A percentile compares a stretch with the other conserved stretches of the same genome.
Conservation (phyloP, 176 grass and related monocot species). For the barley (Hordeum vulgare) region MorexV3_pseudomolecules_assembly NC_058520.1:593075386-593075885, state of each 20-base stretch:
- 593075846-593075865: not conserved
- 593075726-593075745: not conserved
- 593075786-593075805: not conserved
- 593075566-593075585: not conserved
- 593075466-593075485: too few species aligned
- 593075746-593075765: not conserved
- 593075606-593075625: not conserved
- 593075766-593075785: not conserved
- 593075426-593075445: too few species aligned
- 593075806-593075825: too few species aligned
- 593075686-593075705: not conserved
- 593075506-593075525: too few species aligned
- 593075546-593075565: not conserved
- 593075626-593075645: not conserved
- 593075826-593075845: too few species aligned
- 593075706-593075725: not conserved
- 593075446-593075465: too few species aligned
- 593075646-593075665: not conserved
- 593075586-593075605: not conserved
- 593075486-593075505: too few species aligned
- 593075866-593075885: not conserved
- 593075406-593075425: too few species aligned
- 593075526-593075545: not conserved
- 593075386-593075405: too few species aligned
- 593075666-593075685: not conserved